Evolutionary conservation across 2,329 filamentous ascomycete genomes (phyloP).

Genomic region (Ophiostoma populinum): DNA sequence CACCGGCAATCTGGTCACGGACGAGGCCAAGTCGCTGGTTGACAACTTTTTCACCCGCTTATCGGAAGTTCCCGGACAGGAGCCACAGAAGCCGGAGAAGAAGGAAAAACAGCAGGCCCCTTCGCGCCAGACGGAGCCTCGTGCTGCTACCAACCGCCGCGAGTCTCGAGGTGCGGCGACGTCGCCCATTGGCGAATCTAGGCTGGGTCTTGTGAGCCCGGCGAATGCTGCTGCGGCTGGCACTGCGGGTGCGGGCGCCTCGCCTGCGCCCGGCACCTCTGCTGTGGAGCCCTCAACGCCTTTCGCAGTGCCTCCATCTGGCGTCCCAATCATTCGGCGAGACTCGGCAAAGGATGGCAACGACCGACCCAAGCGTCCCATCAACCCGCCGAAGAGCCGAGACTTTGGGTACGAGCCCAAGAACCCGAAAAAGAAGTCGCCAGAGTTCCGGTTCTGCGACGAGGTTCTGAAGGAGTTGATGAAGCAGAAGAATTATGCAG

Average conservation of each 20-base stretch:
- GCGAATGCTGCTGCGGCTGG: no score
- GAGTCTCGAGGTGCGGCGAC: constrained; percentile 16
- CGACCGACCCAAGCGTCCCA: constrained; percentile 75
- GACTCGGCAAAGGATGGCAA: constrained; percentile 65
- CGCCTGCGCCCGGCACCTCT: no score
- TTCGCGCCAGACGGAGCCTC: constrained; percentile 27
- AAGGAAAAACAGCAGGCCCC: constrained; percentile 36
- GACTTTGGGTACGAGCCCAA: constrained; percentile 75
- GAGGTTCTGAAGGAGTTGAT: constrained; percentile 62
- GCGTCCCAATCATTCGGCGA: constrained; percentile 66
- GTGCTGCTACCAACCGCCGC: constrained; percentile 20
- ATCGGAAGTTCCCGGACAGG: constrained; percentile 26
- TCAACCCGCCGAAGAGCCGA: constrained; percentile 77
- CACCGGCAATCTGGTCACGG: constrained; percentile 52
- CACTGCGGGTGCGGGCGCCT: no score
- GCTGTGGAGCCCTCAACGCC: constrained; percentile 18
- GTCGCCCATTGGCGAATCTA: constrained; percentile 16
- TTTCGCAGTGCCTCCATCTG: constrained; percentile 63
- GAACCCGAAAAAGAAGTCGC: constrained; percentile 76
- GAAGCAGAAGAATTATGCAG: constrained; percentile 49
- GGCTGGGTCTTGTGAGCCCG: no score
- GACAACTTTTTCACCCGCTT: constrained; percentile 33
- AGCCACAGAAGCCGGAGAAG: constrained; percentile 44
- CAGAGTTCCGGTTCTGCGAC: constrained; percentile 81
- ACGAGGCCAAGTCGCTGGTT: constrained; percentile 35